These are phyloP conservation scores for Arthrobotrys conoides DNA, from an alignment of 2,329 filamentous ascomycete species.

Conservation along the genomic window DNA sequence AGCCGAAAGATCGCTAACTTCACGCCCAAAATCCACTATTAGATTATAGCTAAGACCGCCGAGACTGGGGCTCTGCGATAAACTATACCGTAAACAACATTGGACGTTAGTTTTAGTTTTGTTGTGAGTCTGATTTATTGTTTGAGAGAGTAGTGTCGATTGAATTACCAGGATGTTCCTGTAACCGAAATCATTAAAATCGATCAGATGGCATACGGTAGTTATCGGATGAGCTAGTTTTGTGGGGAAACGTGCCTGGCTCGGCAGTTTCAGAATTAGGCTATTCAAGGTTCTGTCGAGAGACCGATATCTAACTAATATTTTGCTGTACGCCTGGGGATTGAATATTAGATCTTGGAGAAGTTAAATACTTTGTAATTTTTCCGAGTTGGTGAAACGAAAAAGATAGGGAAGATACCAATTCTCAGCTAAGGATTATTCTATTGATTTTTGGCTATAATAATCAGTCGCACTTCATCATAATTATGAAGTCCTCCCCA, in stretches of 20 bases:
- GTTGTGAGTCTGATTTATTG: constrained; percentile 1
- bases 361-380: not conserved
- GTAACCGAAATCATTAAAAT: constrained; percentile 6
- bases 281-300: not conserved
- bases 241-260: constrained; percentile 24
- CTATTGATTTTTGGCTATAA: not conserved
- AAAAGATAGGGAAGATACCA: not conserved
- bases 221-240: constrained; percentile 14
- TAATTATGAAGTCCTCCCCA: constrained; percentile 13
- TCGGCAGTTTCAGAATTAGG: constrained; percentile 23
- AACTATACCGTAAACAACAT: not conserved
- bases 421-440: not conserved
- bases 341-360: not conserved
- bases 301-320: not conserved
- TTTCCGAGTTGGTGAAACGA: not conserved
- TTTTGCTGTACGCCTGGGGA: not conserved
- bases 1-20: not conserved
- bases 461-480: not conserved
- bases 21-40: not conserved
- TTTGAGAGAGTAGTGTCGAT: not conserved
- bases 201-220: not conserved
- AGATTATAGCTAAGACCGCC: not conserved
- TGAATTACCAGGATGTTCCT: constrained; percentile 10
- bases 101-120: not conserved
- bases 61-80: constrained; percentile 1